Evolutionary conservation across 2,329 filamentous ascomycete genomes (phyloP), one percentile per base, ranked within the genome.

Genomic region (Talaromyces funiculosus): DNA sequence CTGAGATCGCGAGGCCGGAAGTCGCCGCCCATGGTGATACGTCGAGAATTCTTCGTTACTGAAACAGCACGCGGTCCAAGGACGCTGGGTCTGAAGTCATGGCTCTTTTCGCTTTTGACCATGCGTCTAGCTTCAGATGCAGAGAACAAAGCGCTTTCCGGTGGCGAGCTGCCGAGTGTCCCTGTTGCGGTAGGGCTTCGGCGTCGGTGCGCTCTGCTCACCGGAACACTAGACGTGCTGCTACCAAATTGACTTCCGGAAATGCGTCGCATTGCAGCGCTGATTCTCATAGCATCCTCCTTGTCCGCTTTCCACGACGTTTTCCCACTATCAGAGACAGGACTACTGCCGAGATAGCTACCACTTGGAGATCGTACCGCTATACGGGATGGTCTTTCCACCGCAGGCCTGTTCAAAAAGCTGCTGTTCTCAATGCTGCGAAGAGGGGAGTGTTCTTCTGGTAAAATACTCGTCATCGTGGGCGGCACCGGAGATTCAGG

Each of bases 61-160:
- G 85, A 82, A 18, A 83, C 77, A 29, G 79, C 80, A 35, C 85
- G 78, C 29, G 87, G 86, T 65, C 84, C 86, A 54, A 89, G 74
- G 14, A 89, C 84, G 60, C 80, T 83, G 40, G 75, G 75, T 62
- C 81, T 82, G 67, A 77, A 78, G 18, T 83, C 81, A 53, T 79
- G 77, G 43, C 84, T 83, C 65, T 83, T 84, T 33, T 86, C 82
- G 53, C 79, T 82, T 68, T 82, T 85, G 40, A 86, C 83, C 84
- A 89, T 88, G 14, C 87, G 80, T 45, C 87, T 79, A 26, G 86
- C 86, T 63, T 88, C 86, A 59, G 82, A 81, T 24, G 86, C 84
- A 0, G 84, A 87, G 72, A 89, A 88, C 72, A 87, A 78, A 7
- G 77, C 75, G 65, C 85, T 82, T 57, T 77, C 81, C 1, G 84